Percentiles rank a stretch among this genome's conserved stretches.
These are phyloP conservation scores for Fomitiporia mediterranea DNA, from an alignment of 1,284 basidiomycete genomes.

Conservation along the genomic window DNA sequence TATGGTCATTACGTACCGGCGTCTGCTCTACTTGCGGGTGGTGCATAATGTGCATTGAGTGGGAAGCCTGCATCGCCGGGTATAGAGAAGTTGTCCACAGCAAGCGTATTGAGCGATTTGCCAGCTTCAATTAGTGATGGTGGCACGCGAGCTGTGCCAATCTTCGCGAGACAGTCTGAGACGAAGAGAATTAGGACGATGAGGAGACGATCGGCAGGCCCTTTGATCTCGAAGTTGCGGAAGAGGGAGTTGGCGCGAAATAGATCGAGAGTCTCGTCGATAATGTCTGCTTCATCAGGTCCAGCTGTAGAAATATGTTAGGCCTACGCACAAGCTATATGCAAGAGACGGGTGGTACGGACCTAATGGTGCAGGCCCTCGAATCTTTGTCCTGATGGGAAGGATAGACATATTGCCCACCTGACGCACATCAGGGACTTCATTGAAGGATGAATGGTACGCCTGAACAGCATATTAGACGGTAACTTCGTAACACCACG, in stretches of 20 bases:
- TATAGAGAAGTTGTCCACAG: conserved; percentile 89
- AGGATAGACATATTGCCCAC: conserved; percentile 91
- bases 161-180: conserved; percentile 93
- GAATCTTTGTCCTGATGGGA: conserved; percentile 86
- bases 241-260: conserved; percentile 99
- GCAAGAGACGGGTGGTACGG: conserved; percentile 23
- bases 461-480: conserved; percentile 49
- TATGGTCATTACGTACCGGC: conserved; percentile 69
- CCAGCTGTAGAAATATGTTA: conserved; percentile 50
- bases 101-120: conserved; percentile 86
- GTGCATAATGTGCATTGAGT: conserved; percentile 87
- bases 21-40: conserved; percentile 75
- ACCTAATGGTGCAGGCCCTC: conserved; percentile 90
- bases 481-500: not conserved
- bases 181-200: conserved; percentile 99
- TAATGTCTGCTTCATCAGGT: conserved; percentile 77
- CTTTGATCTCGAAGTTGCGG: conserved; percentile 99
- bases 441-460: conserved; percentile 95
- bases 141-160: conserved; percentile 61
- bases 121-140: conserved; percentile 82
- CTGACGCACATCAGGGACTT: conserved; percentile 73
- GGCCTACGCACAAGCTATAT: conserved; percentile 13
- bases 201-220: conserved; percentile 91
- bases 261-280: conserved; percentile 95
- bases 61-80: conserved; percentile 97